Conservation (phyloP, 1,284 basidiomycete species). For the Pisolithus thermaeus region DNA sequence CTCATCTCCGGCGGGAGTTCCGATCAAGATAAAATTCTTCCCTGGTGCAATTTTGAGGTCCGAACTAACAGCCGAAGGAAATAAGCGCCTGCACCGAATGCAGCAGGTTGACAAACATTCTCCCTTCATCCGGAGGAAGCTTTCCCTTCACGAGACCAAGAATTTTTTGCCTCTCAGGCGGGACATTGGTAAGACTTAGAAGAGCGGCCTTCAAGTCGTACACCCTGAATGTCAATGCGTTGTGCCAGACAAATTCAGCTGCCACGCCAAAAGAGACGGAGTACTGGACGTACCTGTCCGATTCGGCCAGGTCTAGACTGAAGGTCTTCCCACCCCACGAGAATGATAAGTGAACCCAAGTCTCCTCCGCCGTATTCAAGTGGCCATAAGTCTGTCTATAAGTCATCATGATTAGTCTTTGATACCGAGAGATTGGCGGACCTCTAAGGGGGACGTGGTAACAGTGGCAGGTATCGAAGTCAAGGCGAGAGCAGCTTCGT, state of each 20-base stretch:
- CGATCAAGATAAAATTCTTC: constrained; percentile 77
- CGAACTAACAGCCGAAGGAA: constrained; percentile 32
- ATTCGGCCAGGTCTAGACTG: constrained; percentile 58
- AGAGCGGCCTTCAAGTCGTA: constrained; percentile 65
- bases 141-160: constrained; percentile 83
- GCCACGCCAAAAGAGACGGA: not conserved
- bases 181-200: constrained; percentile 72
- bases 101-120: constrained; percentile 43
- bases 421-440: not conserved
- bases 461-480: too few relatives aligned
- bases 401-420: not conserved
- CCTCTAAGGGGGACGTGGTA: constrained; percentile 1
- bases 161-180: constrained; percentile 85
- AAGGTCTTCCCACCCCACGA: constrained; percentile 60
- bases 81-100: not conserved
- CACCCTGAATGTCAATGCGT: constrained; percentile 37
- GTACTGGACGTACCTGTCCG: constrained; percentile 49
- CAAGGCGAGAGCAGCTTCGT: not conserved
- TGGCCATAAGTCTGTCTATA: not conserved
- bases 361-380: constrained; percentile 1
- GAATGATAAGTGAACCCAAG: constrained; percentile 58
- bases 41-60: constrained; percentile 54
- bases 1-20: constrained; percentile 78
- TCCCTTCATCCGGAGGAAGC: constrained; percentile 67
- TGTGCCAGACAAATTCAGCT: not conserved